Conservation (phyloP, 2,329 filamentous ascomycete genomes). For the Trichoderma lentiforme region DNA sequence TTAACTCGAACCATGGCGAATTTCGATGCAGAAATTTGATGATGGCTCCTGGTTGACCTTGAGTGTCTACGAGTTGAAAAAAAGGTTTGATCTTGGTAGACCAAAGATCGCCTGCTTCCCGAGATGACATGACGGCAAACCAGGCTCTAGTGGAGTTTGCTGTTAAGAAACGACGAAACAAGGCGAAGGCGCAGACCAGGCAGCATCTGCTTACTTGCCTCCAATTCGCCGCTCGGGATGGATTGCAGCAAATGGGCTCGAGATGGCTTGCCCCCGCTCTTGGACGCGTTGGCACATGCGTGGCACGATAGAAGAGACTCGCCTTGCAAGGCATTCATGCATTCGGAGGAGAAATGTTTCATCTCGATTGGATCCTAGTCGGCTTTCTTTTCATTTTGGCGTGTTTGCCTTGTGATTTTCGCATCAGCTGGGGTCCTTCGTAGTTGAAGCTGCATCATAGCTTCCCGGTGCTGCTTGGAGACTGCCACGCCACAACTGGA, state of each 20-base stretch:
- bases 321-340: constrained; percentile 2
- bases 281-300: constrained; percentile 15
- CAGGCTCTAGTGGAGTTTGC: neutral
- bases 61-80: neutral
- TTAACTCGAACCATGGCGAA: constrained; percentile 22
- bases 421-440: neutral
- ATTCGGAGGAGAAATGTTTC: neutral
- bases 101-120: neutral
- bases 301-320: constrained; percentile 9
- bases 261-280: constrained; percentile 8
- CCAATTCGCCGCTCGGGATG: neutral
- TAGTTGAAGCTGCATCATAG: neutral
- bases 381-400: neutral
- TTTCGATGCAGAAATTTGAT: no score
- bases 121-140: neutral
- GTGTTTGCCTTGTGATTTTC: neutral
- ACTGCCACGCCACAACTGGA: neutral
- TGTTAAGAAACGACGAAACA: neutral
- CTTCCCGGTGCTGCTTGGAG: neutral
- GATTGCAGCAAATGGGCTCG: constrained; percentile 9
- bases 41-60: neutral
- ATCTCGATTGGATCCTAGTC: neutral
- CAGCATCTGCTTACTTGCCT: neutral
- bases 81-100: neutral
- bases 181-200: constrained; percentile 3